Evolutionary conservation across 2,329 filamentous ascomycete genomes (phyloP).

Genomic region (Celoporthe dispersa): DNA sequence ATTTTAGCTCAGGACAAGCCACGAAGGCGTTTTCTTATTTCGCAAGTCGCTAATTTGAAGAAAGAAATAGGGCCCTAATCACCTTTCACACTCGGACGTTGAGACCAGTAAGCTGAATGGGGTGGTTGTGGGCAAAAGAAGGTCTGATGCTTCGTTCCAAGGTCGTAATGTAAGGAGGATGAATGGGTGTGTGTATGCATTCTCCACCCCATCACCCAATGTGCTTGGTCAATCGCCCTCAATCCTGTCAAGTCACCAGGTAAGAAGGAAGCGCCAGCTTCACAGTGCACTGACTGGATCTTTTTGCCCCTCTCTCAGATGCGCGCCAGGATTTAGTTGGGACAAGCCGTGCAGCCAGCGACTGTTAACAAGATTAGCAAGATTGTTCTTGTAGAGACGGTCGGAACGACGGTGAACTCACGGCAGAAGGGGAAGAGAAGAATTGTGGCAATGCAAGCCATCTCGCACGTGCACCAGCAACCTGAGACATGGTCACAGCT

Average conservation of each 20-base stretch:
- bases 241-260: not conserved
- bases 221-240: not conserved
- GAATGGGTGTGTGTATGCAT: not conserved
- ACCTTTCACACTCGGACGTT: too few species aligned
- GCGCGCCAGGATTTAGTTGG: constrained; percentile 4
- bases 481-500: not conserved
- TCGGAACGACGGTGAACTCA: not conserved
- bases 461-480: constrained; percentile 7
- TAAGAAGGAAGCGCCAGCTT: not conserved
- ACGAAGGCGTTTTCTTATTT: not conserved
- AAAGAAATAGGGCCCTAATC: too few species aligned
- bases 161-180: not conserved
- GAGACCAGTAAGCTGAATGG: not conserved
- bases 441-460: constrained; percentile 8
- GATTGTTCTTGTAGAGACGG: too few species aligned
- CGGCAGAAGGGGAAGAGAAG: constrained; percentile 5
- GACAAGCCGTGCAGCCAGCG: constrained; percentile 11
- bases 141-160: too few species aligned
- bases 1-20: too few species aligned
- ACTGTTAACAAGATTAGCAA: not conserved
- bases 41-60: too few species aligned
- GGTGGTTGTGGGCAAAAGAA: too few species aligned
- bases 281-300: not conserved
- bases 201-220: not conserved
- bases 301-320: not conserved